Base-by-base conservation (phyloP, 2,329 filamentous ascomycete genomes). In the Tolypocladium guangdongense region DNA sequence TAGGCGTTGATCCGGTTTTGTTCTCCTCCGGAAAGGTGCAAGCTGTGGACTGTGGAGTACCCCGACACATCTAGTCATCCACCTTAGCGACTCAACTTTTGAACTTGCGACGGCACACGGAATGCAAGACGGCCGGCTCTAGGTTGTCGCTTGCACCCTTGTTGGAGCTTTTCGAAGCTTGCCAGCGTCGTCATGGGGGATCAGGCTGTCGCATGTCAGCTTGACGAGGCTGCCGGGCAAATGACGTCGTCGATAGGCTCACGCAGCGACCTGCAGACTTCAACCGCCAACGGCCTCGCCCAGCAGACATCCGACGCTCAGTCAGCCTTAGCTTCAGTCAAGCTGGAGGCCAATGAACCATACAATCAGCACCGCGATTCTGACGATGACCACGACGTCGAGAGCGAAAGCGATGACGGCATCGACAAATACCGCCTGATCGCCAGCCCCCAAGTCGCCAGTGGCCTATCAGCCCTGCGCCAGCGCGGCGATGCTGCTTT, bases 381-480 rank as follows among this genome's bases (percentile, higher is more conserved):
- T n/a, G 32, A 27, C 33, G 32, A n/a, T 12, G 41, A 35, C 20
- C 16, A 11, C 36, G 27, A 35, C 8, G 27, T 24, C 39, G 53
- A 46, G 37, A 45, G 80, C 69, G 51, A 55, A 12, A 52, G 41
- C 33, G 52, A 52, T 20, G 33, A 58, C 4, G 51, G 32, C 22
- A 30, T 54, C 24, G 51, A 53, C 10, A 52, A 24, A 18, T 58
- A 58, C 24, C 55, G 55, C 18, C 27, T 45, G 4, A 18, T 32
- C 11, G 5, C 7, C 3, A 30, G 32, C 30, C 18, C 24, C 33
- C 41, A 56, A 10, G 45, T 37, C 30, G 16, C n/a, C 30, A 50
- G 50, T 10, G 30, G n/a, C 18, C 27, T 39, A 2, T 50, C 53
- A 1, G 50, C 50, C 14, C 35, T 33, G 14, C 20, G 33, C 5